phyloP scores from a whole-genome alignment of 2,329 filamentous ascomycete species.

The Pyricularia pennisetigena region DNA sequence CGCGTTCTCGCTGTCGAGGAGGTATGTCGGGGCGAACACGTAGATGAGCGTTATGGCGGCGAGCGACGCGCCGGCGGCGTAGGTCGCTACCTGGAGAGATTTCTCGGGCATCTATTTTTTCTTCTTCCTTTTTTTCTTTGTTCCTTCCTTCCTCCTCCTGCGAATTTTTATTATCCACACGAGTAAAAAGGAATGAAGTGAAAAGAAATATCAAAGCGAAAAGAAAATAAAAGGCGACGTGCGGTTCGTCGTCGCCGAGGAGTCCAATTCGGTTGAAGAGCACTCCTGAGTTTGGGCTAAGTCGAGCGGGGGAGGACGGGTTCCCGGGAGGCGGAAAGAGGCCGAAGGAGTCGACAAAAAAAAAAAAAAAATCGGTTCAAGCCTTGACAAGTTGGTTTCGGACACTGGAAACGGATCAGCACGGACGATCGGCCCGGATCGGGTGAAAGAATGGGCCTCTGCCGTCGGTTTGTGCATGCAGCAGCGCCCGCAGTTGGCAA shows the following conservation, averaged over 20 bases:
- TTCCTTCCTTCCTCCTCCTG: not conserved
- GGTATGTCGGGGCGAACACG: conserved; percentile 95
- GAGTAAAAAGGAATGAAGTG: not conserved
- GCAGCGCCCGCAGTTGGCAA: not conserved
- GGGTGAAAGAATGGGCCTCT: not conserved
- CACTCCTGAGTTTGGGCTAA: not conserved
- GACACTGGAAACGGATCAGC: not conserved
- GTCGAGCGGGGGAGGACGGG: not conserved
- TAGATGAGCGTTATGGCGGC: conserved; percentile 93
- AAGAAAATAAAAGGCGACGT: not conserved
- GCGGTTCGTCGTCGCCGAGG: not conserved
- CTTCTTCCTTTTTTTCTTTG: not conserved
- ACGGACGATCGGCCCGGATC: not conserved
- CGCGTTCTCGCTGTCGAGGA: conserved; percentile 69
- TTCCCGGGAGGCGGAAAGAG: not conserved
- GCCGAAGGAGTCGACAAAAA: not conserved
- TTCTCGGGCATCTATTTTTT: conserved; percentile 61
- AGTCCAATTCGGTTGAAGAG: not conserved
- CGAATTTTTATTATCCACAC: not conserved
- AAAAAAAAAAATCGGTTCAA: not conserved
- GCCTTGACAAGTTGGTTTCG: not conserved
- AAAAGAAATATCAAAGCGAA: not conserved
- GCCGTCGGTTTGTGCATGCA: not conserved
- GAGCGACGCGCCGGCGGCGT: conserved; percentile 90
- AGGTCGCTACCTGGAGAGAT: conserved; percentile 74